Conservation (phyloP, 1,284 basidiomycete species). For the Ganoderma lucidum region DNA sequence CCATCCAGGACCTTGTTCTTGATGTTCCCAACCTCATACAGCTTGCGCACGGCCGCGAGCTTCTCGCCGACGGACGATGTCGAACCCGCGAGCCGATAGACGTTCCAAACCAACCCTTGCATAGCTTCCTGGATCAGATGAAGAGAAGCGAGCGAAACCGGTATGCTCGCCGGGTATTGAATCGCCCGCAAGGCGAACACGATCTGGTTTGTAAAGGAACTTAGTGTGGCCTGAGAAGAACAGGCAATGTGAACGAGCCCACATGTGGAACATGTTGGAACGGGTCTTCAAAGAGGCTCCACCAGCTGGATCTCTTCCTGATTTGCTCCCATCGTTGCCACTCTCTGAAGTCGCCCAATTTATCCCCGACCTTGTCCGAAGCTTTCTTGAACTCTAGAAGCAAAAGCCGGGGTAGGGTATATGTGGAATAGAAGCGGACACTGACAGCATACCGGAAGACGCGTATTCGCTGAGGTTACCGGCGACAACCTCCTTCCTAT, state of each 20-base stretch:
- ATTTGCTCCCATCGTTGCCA: not conserved
- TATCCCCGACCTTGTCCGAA: constrained; percentile 8
- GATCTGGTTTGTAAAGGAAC: constrained; percentile 49
- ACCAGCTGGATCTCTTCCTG: not conserved
- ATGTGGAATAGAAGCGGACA: not conserved
- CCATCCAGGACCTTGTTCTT: constrained; percentile 69
- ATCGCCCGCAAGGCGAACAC: constrained; percentile 76
- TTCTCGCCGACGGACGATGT: constrained; percentile 65
- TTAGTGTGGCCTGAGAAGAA: not conserved
- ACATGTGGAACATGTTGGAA: not conserved
- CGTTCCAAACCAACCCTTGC: constrained; percentile 53
- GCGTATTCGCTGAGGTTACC: constrained; percentile 65
- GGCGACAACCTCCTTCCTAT: constrained; percentile 80
- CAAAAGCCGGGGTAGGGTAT: not conserved
- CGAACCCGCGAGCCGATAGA: constrained; percentile 59
- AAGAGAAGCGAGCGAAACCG: constrained; percentile 74
- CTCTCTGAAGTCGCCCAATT: not conserved
- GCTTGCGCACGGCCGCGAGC: constrained; percentile 60
- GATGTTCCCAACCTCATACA: constrained; percentile 73
- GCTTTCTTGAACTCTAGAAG: constrained; percentile 5
- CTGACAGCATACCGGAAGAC: not conserved
- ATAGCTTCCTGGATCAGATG: constrained; percentile 71
- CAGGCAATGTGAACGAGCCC: not conserved
- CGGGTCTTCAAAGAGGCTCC: not conserved
- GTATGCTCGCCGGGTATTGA: constrained; percentile 72